Evolutionary conservation across 2,329 filamentous ascomycete species (phyloP).

Genomic region (Pseudocercospora cruenta): DNA sequence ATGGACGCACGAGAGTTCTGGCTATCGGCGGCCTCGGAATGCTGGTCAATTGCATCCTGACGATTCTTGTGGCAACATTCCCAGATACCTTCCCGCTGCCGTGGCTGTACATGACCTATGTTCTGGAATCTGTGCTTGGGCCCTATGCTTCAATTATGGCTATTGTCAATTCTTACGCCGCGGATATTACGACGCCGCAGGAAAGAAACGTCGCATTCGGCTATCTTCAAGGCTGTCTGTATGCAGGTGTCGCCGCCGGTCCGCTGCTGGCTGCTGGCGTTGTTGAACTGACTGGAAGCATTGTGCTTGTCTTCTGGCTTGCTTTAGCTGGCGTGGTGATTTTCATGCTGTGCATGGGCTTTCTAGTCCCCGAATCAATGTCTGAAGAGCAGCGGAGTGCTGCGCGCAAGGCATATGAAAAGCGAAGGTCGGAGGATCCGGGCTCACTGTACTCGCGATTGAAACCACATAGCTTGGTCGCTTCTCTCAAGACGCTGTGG

Average conservation of each 20-base stretch:
- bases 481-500: background rate
- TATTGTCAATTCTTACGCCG: background rate
- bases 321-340: background rate
- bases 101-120: background rate
- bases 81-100: background rate
- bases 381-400: background rate
- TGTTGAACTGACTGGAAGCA: background rate
- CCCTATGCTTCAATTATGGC: background rate
- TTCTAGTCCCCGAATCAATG: background rate
- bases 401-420: background rate
- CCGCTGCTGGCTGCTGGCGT: background rate
- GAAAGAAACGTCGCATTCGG: background rate
- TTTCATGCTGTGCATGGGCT: background rate
- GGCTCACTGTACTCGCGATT: background rate
- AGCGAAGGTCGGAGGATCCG: background rate
- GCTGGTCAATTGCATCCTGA: constrained; percentile 1
- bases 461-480: background rate
- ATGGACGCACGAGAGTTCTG: background rate
- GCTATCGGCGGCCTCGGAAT: background rate
- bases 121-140: background rate
- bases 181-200: background rate
- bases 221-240: background rate
- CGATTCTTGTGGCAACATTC: background rate
- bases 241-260: background rate
- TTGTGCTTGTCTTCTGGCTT: background rate